Evolutionary conservation across 1,284 basidiomycete species (phyloP), one percentile per base, ranked within the genome.

Genomic region (Sutorius eximius): DNA sequence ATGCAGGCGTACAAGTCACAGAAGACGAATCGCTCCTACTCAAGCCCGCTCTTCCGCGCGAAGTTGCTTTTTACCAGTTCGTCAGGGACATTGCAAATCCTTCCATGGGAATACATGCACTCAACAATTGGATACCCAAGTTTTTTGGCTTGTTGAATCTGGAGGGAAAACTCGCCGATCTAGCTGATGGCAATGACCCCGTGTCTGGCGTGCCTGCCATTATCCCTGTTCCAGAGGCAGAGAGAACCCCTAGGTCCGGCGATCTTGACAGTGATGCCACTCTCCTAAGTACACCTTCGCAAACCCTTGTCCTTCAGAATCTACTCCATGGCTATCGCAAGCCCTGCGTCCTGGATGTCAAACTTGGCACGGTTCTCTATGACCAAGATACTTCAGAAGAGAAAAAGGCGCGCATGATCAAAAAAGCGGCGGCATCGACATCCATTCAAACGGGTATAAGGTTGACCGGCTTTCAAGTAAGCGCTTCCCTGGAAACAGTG

Each of bases 291-390:
- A 15, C 24, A n/a, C 20, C 50, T 0, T 44, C 65, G 81, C 82
- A 94, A 74, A 86, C 81, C 56, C 75, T 97, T 54, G 93, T 97
- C 24, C 73, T 98, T 6, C 89, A 95, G 73, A 98, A 98, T 69
- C 75, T 96, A 8, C 76, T 88, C 1, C 73, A 86, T 60, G 68
- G 79, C 0, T 98, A 94, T 74, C 64, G 72, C 27, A 87, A 85
- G 68, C 94, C 95, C 3, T 93, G 90, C 64, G 85, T 97, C 50
- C 77, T 97, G 24, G 96, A 98, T 69, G 79, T 94, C 71, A 98
- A 98, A 72, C 86, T 98, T 20, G 95, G 95, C 1, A 94, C 89
- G 0, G 79, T 90, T 9, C 79, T 98, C 5, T 90, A 91, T 64
- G 89, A 91, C 53, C 79, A 85, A 29, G 73, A 73, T 20, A 87